Conservation (phyloP, 495 filamentous ascomycete species). For the Cairneyella variabilis region DNA sequence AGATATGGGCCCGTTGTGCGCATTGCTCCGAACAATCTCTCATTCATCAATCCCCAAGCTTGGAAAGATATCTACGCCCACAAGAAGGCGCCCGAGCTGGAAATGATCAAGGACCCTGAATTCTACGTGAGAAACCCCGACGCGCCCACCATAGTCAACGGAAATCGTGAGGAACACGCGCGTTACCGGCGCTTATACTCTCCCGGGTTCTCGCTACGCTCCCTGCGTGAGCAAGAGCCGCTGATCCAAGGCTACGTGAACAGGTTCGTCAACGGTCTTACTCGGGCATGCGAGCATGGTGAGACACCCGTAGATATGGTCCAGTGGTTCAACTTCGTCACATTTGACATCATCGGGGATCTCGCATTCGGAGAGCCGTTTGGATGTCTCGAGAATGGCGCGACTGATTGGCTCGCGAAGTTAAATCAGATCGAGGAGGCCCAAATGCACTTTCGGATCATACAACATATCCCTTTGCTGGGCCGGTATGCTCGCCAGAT, state of each 20-base stretch:
- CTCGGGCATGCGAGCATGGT: too few relatives aligned
- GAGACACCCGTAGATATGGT: constrained; percentile 19
- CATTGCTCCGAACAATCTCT: neutral
- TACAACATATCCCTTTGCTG: too few relatives aligned
- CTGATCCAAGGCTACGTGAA: constrained; percentile 42
- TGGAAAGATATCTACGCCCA: neutral
- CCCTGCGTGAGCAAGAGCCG: constrained; percentile 41
- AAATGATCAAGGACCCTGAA: neutral
- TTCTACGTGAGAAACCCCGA: neutral
- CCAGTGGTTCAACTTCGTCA: constrained; percentile 43
- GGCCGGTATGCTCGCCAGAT: too few relatives aligned
- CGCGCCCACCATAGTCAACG: neutral
- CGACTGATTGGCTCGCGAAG: too few relatives aligned
- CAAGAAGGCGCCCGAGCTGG: neutral
- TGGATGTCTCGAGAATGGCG: constrained; percentile 42
- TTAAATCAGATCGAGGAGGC: too few relatives aligned
- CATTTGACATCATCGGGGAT: constrained; percentile 49
- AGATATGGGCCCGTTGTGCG: constrained; percentile 1
- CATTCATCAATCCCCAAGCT: neutral
- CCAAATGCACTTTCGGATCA: too few relatives aligned
- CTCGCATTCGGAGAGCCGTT: constrained; percentile 48
- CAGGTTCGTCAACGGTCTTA: constrained; percentile 40
- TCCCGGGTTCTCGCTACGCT: constrained; percentile 51
- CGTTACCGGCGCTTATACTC: constrained; percentile 42
- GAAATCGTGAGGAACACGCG: constrained; percentile 26